Evolutionary conservation across 2,329 filamentous ascomycete genomes (phyloP).

Genomic region (Colletotrichum abscissum): DNA sequence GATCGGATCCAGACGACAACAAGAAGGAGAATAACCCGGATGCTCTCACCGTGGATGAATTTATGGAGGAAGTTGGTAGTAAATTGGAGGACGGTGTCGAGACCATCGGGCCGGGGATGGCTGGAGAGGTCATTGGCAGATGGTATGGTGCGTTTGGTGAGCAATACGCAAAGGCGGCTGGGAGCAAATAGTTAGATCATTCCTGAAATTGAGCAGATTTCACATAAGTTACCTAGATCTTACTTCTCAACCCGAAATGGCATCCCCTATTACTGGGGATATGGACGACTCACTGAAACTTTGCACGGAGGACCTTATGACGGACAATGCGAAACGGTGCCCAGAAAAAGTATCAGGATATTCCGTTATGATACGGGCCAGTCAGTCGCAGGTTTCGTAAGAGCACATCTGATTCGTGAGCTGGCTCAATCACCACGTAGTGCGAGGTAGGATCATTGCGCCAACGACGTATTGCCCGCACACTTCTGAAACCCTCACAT

Average conservation of each 20-base stretch:
- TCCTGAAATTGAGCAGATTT: neutral
- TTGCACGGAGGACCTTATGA: neutral
- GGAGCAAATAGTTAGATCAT: neutral
- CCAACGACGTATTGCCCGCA: neutral
- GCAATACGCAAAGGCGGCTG: constrained; percentile 14
- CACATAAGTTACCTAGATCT: no score
- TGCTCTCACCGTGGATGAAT: constrained; percentile 61
- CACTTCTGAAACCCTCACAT: neutral
- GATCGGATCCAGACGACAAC: constrained; percentile 66
- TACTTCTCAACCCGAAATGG: no score
- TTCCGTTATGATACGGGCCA: neutral
- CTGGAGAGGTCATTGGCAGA: constrained; percentile 34
- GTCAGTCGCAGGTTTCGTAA: neutral
- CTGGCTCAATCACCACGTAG: neutral
- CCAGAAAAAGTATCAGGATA: neutral
- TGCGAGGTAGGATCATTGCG: neutral
- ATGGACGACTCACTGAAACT: no score
- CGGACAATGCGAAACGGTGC: neutral
- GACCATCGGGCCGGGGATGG: constrained; percentile 59
- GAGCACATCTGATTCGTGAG: neutral
- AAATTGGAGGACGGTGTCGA: constrained; percentile 60
- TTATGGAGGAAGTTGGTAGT: constrained; percentile 58
- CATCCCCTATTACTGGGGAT: no score
- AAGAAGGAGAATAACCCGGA: constrained; percentile 64
- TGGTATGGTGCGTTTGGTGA: constrained; percentile 56